Conservation (phyloP, 257 asterid genomes). For the Solanum gandarillasii region DNA sequence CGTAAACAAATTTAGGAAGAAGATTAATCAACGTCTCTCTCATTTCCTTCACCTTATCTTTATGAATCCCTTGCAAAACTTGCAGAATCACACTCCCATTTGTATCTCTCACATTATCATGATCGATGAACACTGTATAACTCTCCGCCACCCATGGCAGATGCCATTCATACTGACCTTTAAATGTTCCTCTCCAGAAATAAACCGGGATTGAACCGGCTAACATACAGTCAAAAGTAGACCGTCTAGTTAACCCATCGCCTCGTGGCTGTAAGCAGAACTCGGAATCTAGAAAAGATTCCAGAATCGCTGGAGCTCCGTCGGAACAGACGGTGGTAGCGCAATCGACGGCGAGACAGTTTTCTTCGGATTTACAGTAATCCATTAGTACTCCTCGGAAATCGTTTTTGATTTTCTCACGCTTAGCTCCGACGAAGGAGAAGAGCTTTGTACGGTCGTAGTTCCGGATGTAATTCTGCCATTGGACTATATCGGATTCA, state of each 20-base stretch:
- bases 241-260: conserved; percentile 27
- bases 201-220: conserved; percentile 38
- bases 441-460: conserved; percentile 12
- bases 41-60: conserved; percentile 23
- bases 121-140: conserved; percentile 24
- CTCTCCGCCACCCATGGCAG: conserved; percentile 9
- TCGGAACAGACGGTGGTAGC: conserved; percentile 9
- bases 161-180: conserved; percentile 28
- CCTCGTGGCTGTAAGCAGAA: conserved; percentile 40
- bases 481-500: conserved; percentile 5
- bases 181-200: conserved; percentile 28
- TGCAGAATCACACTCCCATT: conserved; percentile 2
- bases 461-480: conserved; percentile 15
- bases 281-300: conserved; percentile 22
- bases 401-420: conserved; percentile 19
- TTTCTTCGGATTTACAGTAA: conserved; percentile 13
- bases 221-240: conserved; percentile 37
- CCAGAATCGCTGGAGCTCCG: conserved; percentile 24
- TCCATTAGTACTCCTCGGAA: conserved; percentile 15
- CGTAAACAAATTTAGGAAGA: conserved; percentile 24
- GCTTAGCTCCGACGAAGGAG: conserved; percentile 20
- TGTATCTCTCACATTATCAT: conserved; percentile 14
- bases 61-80: conserved; percentile 10
- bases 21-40: conserved; percentile 21
- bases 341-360: conserved; percentile 20